phyloP scores from a whole-genome alignment of 2,329 filamentous ascomycete genomes.

The Madurella mycetomatis region DNA sequence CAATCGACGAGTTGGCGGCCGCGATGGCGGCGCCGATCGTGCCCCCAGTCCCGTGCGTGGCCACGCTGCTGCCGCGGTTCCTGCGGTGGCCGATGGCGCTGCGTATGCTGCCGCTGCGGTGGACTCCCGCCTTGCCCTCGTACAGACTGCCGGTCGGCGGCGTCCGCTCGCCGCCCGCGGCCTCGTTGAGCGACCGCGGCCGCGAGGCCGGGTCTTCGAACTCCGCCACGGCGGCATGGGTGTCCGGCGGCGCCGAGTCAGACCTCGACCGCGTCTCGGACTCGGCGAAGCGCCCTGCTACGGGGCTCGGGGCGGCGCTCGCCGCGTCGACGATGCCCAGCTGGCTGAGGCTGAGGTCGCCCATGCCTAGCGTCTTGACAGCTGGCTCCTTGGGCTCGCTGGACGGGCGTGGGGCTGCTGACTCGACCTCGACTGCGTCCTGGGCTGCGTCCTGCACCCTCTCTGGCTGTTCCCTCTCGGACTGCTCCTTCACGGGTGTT shows the following conservation, averaged over 20 bases:
- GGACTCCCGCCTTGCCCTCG: constrained; percentile 57
- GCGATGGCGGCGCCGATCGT: constrained; percentile 69
- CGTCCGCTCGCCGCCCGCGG: constrained; percentile 54
- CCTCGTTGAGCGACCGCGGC: constrained; percentile 50
- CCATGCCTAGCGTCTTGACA: constrained; percentile 82
- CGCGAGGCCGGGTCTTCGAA: constrained; percentile 37
- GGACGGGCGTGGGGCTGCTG: constrained; percentile 36
- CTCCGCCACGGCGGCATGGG: constrained; percentile 31
- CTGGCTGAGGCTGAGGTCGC: constrained; percentile 84
- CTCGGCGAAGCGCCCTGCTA: constrained; percentile 52
- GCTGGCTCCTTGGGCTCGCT: constrained; percentile 65
- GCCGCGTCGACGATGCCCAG: constrained; percentile 69
- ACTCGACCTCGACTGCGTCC: constrained; percentile 41
- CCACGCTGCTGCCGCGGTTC: constrained; percentile 78
- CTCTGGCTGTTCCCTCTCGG: constrained; percentile 26
- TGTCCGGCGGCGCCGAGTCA: constrained; percentile 56
- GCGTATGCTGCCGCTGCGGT: constrained; percentile 63
- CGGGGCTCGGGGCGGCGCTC: constrained; percentile 51
- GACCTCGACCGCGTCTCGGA: constrained; percentile 47
- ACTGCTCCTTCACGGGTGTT: constrained; percentile 31
- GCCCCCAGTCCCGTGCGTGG: constrained; percentile 47
- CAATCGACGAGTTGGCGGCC: constrained; percentile 65
- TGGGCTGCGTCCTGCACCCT: constrained; percentile 36
- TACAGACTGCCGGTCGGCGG: constrained; percentile 62
- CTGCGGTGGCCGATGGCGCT: constrained; percentile 58